These are phyloP conservation scores for Tephrocybe sp. DNA, from an alignment of 768 basidiomycete species.

Conservation along the genomic window DNA sequence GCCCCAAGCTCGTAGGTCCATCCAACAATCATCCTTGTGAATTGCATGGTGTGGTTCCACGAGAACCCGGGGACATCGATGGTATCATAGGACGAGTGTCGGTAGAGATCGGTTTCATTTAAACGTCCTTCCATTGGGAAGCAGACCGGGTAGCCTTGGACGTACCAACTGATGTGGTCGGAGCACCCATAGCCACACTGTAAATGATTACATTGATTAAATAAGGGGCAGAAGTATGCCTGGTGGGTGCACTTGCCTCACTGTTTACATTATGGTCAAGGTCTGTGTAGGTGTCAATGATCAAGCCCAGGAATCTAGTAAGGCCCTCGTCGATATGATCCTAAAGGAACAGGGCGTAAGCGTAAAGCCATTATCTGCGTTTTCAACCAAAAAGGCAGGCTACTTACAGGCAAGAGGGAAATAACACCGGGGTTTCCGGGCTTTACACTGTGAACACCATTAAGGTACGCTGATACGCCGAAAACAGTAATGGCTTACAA, in stretches of 20 bases:
- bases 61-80: slow-evolving; percentile 40
- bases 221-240: no score
- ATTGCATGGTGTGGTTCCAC: slow-evolving; percentile 64
- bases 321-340: slow-evolving; percentile 32
- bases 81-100: slow-evolving; percentile 44
- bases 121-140: slow-evolving; percentile 24
- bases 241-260: slow-evolving; percentile 37
- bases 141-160: slow-evolving; percentile 57
- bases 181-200: slow-evolving; percentile 62
- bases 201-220: neutral
- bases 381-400: neutral
- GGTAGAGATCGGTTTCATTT: slow-evolving; percentile 25
- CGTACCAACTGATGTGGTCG: slow-evolving; percentile 65
- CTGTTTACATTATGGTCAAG: slow-evolving; percentile 41
- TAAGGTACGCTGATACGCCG: no score
- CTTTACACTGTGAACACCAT: slow-evolving; percentile 36
- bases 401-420: slow-evolving; percentile 32
- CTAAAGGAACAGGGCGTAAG: slow-evolving; percentile 8
- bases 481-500: slow-evolving; percentile 24
- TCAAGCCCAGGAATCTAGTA: slow-evolving; percentile 39
- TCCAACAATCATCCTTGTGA: slow-evolving; percentile 43
- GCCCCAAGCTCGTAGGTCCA: slow-evolving; percentile 15
- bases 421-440: slow-evolving; percentile 38
- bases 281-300: slow-evolving; percentile 42
- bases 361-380: slow-evolving; percentile 17